Percentiles rank a stretch among this genome's conserved stretches.
Evolutionary conservation across 148 eudicot species (phyloP).

Genomic region (Cornus kousa): DNA sequence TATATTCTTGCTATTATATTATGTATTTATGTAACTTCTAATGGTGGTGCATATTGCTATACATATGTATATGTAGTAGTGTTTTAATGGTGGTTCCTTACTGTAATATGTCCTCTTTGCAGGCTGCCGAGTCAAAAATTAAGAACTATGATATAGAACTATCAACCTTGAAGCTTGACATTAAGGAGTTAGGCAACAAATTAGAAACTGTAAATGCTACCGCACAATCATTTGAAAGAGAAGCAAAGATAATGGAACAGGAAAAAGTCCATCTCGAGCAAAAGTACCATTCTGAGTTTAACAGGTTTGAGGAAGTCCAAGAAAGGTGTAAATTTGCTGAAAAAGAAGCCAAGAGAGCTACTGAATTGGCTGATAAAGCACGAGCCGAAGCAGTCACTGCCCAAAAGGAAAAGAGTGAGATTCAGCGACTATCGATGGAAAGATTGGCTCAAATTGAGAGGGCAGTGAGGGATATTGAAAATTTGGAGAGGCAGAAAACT

Average conservation of each 20-base stretch:
- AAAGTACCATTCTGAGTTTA: constrained; percentile 68
- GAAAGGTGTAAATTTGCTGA: constrained; percentile 83
- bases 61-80: neutral
- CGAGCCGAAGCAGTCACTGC: constrained; percentile 74
- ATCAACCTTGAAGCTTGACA: constrained; percentile 43
- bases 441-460: constrained; percentile 79
- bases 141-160: constrained; percentile 55
- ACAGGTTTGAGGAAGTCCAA: constrained; percentile 74
- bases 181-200: constrained; percentile 60
- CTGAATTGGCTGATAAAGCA: constrained; percentile 79
- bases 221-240: constrained; percentile 78
- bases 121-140: constrained; percentile 85
- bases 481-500: constrained; percentile 52
- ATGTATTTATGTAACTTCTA: neutral
- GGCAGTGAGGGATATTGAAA: constrained; percentile 69
- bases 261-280: constrained; percentile 75
- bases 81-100: neutral
- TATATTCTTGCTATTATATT: neutral
- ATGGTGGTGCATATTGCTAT: neutral
- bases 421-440: constrained; percentile 70
- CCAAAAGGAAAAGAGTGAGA: constrained; percentile 68
- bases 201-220: constrained; percentile 54
- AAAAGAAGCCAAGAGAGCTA: constrained; percentile 85
- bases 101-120: constrained; percentile 12
- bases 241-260: constrained; percentile 76